Base-by-base conservation (phyloP, 345 rosid species). In the Jatropha curcas region DNA sequence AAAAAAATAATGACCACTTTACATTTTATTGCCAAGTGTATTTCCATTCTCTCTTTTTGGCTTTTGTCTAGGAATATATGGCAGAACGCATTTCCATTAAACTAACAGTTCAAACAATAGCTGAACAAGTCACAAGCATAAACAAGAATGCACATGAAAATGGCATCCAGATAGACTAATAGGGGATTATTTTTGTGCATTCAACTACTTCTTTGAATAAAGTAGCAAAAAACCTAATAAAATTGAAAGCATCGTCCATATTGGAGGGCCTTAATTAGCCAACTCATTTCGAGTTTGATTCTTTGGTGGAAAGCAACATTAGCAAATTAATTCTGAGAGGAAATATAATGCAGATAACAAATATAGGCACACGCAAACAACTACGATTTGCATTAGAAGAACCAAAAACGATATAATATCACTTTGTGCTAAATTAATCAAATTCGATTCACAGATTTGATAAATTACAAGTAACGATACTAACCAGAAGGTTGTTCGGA, bases 401-500 rank as follows among this genome's bases (percentile, higher is more conserved):
- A n/a, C n/a, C n/a, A n/a, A n/a, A n/a, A n/a, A n/a, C n/a, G n/a
- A n/a, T n/a, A n/a, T n/a, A n/a, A n/a, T n/a, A n/a, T n/a, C n/a
- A n/a, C n/a, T 56, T 56, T 19, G 19, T 16, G 69, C 12, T 20
- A 65, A n/a, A 9, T n/a, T 28, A 25, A 46, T 8, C 9, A 65
- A 45, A 27, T 41, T 1, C 11, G 1, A 41, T 41, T 2, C 22
- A 48, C 19, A 17, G 16, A 48, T 4, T 16, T 14, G 5, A n/a
- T 24, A 55, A 55, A 24, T 9, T 12, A 27, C 35, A 25, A 35
- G 34, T 17, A 34, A 43, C 3, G 17, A 37, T 22, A 34, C 60
- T 16, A 4, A 71, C 74, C 74, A 35, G 41, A n/a, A 30, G 7
- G 8, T 13, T 41, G 72, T 41, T 60, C 69, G 20, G 8, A 19